These are phyloP conservation scores for Mariannaea sp. DNA, from an alignment of 2,329 filamentous ascomycete genomes.

Conservation along the genomic window DNA sequence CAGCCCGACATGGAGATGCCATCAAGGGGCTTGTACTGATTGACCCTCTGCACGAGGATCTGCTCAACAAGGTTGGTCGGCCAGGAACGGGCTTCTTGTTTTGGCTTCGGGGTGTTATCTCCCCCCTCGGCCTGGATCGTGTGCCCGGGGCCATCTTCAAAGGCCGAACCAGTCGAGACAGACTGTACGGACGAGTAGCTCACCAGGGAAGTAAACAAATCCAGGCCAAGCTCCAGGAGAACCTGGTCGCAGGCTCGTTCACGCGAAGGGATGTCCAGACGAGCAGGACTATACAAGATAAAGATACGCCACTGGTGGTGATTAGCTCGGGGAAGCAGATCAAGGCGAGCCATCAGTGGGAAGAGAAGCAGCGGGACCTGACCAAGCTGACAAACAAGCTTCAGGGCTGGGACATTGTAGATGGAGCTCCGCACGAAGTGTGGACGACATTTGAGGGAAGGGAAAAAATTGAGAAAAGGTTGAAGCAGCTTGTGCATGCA, in stretches of 20 bases:
- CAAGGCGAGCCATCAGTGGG: constrained; percentile 72
- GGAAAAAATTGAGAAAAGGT: constrained; percentile 75
- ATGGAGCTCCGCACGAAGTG: constrained; percentile 81
- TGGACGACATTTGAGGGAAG: constrained; percentile 79
- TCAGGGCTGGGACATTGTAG: constrained; percentile 83
- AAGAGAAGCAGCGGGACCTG: constrained; percentile 81
- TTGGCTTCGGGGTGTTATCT: constrained; percentile 85
- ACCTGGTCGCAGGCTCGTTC: constrained; percentile 81
- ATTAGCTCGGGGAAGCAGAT: constrained; percentile 81
- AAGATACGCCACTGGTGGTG: constrained; percentile 76
- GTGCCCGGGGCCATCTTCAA: constrained; percentile 80
- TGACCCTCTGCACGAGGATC: constrained; percentile 87
- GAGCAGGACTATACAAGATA: constrained; percentile 77
- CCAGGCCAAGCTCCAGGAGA: constrained; percentile 92
- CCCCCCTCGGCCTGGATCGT: constrained; percentile 83
- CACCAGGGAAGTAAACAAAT: constrained; percentile 83
- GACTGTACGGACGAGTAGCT: constrained; percentile 79
- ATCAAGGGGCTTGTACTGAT: constrained; percentile 82
- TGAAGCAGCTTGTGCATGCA: constrained; percentile 67
- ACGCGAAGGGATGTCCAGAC: constrained; percentile 81
- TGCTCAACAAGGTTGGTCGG: constrained; percentile 69
- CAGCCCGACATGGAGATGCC: constrained; percentile 75
- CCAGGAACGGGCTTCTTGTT: constrained; percentile 78
- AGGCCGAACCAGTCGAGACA: constrained; percentile 79
- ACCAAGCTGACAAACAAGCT: constrained; percentile 80